Conservation (phyloP, 345 rosid species). For the Salix purpurea region DNA sequence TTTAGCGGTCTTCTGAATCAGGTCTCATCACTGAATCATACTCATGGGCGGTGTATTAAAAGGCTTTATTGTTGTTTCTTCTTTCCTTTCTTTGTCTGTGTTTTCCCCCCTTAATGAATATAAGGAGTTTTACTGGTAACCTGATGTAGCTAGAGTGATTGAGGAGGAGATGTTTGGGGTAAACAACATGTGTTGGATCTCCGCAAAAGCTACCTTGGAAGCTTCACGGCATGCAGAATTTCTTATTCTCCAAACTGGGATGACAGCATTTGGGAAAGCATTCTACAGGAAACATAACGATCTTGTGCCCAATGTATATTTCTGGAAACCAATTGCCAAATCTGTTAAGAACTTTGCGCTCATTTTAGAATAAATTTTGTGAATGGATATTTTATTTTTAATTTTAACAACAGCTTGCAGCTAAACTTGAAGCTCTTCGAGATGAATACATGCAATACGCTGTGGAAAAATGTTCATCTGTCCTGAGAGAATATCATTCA, state of each 20-base stretch:
- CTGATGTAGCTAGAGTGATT: conserved; percentile 72
- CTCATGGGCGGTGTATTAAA: too few relatives aligned
- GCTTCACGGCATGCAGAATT: conserved; percentile 83
- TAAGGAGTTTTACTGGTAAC: conserved; percentile 18
- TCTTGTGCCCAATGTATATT: conserved; percentile 76
- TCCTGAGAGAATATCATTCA: conserved; percentile 74
- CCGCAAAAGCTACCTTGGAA: conserved; percentile 82
- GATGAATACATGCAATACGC: conserved; percentile 87
- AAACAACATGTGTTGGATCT: conserved; percentile 83
- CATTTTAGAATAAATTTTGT: not conserved
- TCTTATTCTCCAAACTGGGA: conserved; percentile 89
- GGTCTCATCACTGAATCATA: not conserved
- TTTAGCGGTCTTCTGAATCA: not conserved
- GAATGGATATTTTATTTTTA: not conserved
- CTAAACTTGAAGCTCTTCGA: conserved; percentile 87
- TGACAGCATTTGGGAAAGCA: conserved; percentile 95
- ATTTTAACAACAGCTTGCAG: conserved; percentile 58
- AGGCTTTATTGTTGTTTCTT: not conserved
- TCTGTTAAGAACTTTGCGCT: not conserved
- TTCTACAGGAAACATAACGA: conserved; percentile 78
- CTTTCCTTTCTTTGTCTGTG: not conserved
- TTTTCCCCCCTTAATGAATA: conserved; percentile 2
- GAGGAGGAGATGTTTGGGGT: conserved; percentile 95
- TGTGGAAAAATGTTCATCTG: conserved; percentile 70
- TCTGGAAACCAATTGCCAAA: not conserved